Conservation (phyloP, 2,329 filamentous ascomycete genomes). For the Phyllosticta ampelicida region DNA sequence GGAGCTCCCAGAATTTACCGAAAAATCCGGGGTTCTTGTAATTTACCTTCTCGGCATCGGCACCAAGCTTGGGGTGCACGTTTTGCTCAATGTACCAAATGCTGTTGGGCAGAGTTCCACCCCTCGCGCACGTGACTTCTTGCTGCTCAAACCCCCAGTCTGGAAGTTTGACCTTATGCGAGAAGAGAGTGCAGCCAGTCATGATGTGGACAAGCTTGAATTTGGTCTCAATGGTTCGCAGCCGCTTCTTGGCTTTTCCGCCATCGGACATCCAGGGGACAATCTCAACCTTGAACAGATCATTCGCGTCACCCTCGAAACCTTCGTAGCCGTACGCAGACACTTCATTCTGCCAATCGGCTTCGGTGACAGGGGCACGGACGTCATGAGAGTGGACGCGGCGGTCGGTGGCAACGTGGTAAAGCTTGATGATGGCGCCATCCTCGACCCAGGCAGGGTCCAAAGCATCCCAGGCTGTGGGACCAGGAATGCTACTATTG, state of each 20-base stretch:
- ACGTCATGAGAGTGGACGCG: conserved; percentile 95
- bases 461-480: conserved; percentile 70
- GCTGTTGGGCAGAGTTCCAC: conserved; percentile 88
- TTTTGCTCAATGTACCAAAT: conserved; percentile 96
- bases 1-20: conserved; percentile 94
- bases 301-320: conserved; percentile 93
- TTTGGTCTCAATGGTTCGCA: conserved; percentile 93
- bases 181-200: conserved; percentile 94
- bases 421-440: conserved; percentile 70
- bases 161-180: conserved; percentile 96
- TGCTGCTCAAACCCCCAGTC: conserved; percentile 98
- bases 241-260: conserved; percentile 64
- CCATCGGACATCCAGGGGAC: conserved; percentile 79
- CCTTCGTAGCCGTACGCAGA: conserved; percentile 96
- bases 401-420: conserved; percentile 72
- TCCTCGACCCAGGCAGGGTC: conserved; percentile 63
- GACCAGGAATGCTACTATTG: conserved; percentile 68
- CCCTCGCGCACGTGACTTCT: conserved; percentile 92
- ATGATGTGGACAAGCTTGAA: conserved; percentile 93
- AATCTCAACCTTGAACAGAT: conserved; percentile 91
- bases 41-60: conserved; percentile 83
- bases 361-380: conserved; percentile 40
- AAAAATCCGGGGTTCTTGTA: conserved; percentile 92
- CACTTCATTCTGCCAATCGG: conserved; percentile 83
- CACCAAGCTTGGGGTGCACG: conserved; percentile 64